phyloP scores from a whole-genome alignment of 371 early-diverging fungal species.

The Encephalitozoon cuniculi region DNA sequence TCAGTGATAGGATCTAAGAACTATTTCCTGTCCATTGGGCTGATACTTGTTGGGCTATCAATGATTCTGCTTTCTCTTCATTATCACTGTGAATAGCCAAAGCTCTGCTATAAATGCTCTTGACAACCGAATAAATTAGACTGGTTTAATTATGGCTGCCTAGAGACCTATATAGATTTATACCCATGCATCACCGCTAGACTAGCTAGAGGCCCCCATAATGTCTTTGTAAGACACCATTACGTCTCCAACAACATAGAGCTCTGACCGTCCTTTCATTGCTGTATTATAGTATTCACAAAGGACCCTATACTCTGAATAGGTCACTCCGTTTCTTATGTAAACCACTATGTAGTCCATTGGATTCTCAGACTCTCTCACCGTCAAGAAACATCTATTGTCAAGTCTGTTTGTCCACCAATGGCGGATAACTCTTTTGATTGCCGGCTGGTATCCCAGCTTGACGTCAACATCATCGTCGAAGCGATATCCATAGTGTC shows the following conservation, averaged over 20 bases:
- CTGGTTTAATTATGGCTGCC: not conserved
- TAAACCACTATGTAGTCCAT: constrained; percentile 45
- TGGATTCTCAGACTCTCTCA: constrained; percentile 9
- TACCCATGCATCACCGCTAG: not conserved
- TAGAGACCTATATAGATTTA: not conserved
- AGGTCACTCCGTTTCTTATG: constrained; percentile 53
- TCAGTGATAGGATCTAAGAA: constrained; percentile 43
- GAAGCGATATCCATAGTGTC: constrained; percentile 13
- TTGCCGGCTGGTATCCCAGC: constrained; percentile 53
- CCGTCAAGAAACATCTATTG: constrained; percentile 5
- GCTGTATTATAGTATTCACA: not conserved
- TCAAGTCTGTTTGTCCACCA: constrained; percentile 35
- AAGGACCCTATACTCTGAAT: constrained; percentile 51
- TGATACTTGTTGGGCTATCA: constrained; percentile 36
- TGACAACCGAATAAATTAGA: not conserved
- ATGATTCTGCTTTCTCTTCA: constrained; percentile 10
- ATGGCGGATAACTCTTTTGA: constrained; percentile 40
- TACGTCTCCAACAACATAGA: constrained; percentile 14
- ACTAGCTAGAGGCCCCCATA: not conserved
- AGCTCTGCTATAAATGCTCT: not conserved
- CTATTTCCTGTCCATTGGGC: constrained; percentile 25
- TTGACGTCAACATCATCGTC: constrained; percentile 39
- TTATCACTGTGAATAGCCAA: not conserved
- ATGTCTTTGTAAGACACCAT: constrained; percentile 13
- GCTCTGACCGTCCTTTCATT: not conserved